Base-by-base conservation (phyloP, 208 protist species). In the Acanthamoeba lenticulata region DNA sequence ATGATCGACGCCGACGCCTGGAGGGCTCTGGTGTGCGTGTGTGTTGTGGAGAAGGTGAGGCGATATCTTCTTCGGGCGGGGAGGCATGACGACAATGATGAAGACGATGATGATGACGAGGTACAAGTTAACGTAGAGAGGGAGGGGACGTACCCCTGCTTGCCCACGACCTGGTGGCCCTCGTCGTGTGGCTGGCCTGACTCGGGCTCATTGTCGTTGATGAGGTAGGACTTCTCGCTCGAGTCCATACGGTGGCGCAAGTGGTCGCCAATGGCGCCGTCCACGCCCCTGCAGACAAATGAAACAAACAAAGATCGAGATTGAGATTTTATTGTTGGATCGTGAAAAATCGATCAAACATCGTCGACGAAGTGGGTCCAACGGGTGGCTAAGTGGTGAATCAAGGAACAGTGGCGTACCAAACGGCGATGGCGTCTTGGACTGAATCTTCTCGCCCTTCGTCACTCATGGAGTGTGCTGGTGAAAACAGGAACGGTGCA, bases 1-100 rank as follows among this genome's bases (percentile, higher is more conserved):
- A 89, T 92, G 52, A 95, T 65, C 32, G 72, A 90, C 45, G 91
- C 92, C 24, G 79, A 95, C 0, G 94, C 90, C 62, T 92, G 88
- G 1, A 45, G 77, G 0, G 88, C 47, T 32, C 47, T 90, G 57
- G 29, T 6, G 13, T 65, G 74, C 49, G 32, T 72, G 72, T 21
- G 15, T 60, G 15, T 60, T n/a, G n/a, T n/a, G n/a, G n/a, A n/a
- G n/a, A n/a, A n/a, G n/a, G n/a, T n/a, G n/a, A n/a, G n/a, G n/a
- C n/a, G n/a, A n/a, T n/a, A n/a, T n/a, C n/a, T n/a, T n/a, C n/a
- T n/a, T n/a, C n/a, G n/a, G n/a, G n/a, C n/a, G n/a, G 52, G 52
- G 52, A 27, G 52, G 52, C 21, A 21, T 21, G 21, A n/a, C n/a
- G n/a, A n/a, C n/a, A n/a, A n/a, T n/a, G n/a, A n/a, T n/a, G n/a